Evolutionary conservation across 441 rosid species (phyloP), one percentile per base, ranked within the genome.

Genomic region (Pelargonium cotyledonis): DNA sequence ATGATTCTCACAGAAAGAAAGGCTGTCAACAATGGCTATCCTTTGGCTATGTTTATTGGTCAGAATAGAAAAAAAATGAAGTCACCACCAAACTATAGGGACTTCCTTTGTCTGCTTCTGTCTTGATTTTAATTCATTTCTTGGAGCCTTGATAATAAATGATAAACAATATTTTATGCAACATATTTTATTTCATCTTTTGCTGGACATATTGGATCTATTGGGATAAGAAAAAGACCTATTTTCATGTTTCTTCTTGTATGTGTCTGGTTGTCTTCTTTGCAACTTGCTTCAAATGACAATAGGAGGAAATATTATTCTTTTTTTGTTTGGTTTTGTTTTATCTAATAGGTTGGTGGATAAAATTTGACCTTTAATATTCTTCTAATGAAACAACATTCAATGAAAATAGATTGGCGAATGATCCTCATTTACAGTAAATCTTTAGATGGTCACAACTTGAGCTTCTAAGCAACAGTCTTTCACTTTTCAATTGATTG

Each of bases 221-320:
- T 51, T 51, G 57, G 18, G n/a, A 51, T 51, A 51, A 51, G 18
- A 51, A 51, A 51, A 51, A 51, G 19, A 51, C 18, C 18, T 51
- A 41, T 51, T 51, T n/a, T 14, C 7, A 51, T n/a, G 57, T 51
- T 51, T 51, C 57, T 51, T 51, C 57, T 51, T 51, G 18, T 51
- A 14, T 51, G 18, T 51, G 57, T 51, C 57, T 51, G 57, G 57
- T 51, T 51, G 57, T 51, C 57, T n/a, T 7, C 57, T 51, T 51
- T 51, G 57, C 57, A 51, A 51, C 18, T 51, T 51, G 57, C 57
- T 51, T 51, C 57, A 51, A 51, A 51, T 51, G 57, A 15, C 6
- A 51, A 12, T 51, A 15, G 57, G 57, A 47, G 53, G 53, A 47
- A 47, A 47, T 12, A 47, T 9, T 9, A 46, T 46, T 46, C 51